Conservation (phyloP, 2,329 filamentous ascomycete genomes). For the Xylaria sp. region DNA sequence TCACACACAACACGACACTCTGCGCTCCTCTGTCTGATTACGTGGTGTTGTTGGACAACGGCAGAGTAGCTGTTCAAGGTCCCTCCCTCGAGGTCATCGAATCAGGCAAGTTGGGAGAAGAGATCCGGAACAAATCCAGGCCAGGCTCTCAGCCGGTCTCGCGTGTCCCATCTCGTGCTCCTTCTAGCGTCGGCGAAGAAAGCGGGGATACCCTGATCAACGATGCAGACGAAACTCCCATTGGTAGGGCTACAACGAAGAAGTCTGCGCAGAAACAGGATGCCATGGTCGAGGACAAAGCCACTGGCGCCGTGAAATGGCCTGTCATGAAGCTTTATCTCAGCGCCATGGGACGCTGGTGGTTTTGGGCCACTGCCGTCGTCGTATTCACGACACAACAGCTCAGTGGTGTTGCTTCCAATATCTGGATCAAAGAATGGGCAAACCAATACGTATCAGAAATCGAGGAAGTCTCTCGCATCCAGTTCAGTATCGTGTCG, state of each 20-base stretch:
- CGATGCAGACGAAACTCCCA: conserved; percentile 60
- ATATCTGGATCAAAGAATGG: conserved; percentile 95
- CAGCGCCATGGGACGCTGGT: conserved; percentile 91
- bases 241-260: conserved; percentile 59
- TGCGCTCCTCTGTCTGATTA: conserved; percentile 83
- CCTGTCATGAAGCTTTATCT: conserved; percentile 88
- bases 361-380: conserved; percentile 86
- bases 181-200: conserved; percentile 78
- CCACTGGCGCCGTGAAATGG: conserved; percentile 87
- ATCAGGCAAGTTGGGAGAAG: conserved; percentile 89
- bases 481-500: conserved; percentile 52
- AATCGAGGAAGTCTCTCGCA: conserved; percentile 53
- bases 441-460: conserved; percentile 80
- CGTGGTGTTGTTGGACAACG: conserved; percentile 88
- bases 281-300: conserved; percentile 78
- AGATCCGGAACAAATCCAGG: conserved; percentile 75
- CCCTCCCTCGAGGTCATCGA: conserved; percentile 79
- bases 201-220: conserved; percentile 65
- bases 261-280: conserved; percentile 62
- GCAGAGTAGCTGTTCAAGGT: conserved; percentile 81
- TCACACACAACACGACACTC: conserved; percentile 94
- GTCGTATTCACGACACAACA: conserved; percentile 85
- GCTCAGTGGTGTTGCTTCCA: conserved; percentile 84
- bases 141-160: conserved; percentile 77
- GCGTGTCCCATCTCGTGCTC: conserved; percentile 77